Evolutionary conservation across 352 stramenopile species (phyloP), one percentile per base, ranked within the genome.

Genomic region (Phytophthora europaea): DNA sequence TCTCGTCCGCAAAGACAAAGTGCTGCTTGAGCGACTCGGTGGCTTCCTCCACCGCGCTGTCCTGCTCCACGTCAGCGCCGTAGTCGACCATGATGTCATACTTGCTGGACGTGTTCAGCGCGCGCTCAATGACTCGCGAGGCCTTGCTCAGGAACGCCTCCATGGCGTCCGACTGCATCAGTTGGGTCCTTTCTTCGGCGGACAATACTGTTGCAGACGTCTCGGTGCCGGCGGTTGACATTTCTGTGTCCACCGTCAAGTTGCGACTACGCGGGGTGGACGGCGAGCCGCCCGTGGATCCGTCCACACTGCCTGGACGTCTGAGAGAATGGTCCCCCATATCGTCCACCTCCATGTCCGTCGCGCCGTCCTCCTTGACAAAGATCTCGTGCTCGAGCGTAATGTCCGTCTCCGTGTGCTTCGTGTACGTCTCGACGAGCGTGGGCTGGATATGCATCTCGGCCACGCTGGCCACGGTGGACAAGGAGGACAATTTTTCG

Each of bases 41-140:
- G n/a, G 80, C 61, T 34, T 94, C 85, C 34, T 93, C 88, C 9
- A 78, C 60, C 4, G 78, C 60, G 47, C 75, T 73, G 51, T 94
- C 88, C 26, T 83, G 74, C 67, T 94, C 88, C 33, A 94, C 83
- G 6, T 87, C 85, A 28, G 88, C 88, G 3, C 84, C 83, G 52
- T 97, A 97, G 67, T 97, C 90, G 43, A 94, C 73, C 88, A 94
- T 95, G 48, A 95, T 89, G 60, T 97, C 90, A 65, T 81, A 95
- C 69, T 92, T 92, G 68, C 75, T 87, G 0, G 87, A 82, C 53
- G 84, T 92, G 56, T 82, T 90, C n/a, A 97, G 62, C 16, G 87
- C 90, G 5, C 90, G 87, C 52, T 97, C 90, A 72, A 97, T 92
- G 15, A 95, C 80, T 6, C 84, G 83, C 22, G 88, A 94, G 9